phyloP scores from a whole-genome alignment of 495 filamentous ascomycete genomes.

The Niebla homalea region DNA sequence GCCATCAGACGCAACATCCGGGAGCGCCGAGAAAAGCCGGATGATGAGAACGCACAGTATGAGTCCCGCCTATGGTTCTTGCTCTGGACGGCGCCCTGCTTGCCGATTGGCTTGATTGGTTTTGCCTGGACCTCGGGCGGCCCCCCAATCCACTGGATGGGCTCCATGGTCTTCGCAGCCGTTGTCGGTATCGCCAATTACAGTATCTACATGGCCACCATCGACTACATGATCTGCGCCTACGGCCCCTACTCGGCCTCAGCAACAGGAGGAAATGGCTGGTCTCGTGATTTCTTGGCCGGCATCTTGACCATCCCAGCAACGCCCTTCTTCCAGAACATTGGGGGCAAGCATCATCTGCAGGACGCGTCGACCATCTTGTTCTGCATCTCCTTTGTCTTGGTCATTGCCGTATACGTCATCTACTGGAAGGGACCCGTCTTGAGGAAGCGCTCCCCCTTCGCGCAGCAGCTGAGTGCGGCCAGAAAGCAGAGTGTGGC shows the following conservation, averaged over 20 bases:
- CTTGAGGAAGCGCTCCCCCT: constrained; percentile 55
- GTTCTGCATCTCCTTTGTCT: constrained; percentile 49
- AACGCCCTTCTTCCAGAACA: constrained; percentile 47
- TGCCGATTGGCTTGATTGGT: constrained; percentile 47
- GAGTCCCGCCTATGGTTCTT: constrained; percentile 50
- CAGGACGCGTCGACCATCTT: constrained; percentile 63
- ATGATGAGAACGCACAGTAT: constrained; percentile 42
- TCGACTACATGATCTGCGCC: constrained; percentile 61
- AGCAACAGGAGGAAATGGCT: constrained; percentile 60
- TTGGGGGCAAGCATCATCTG: constrained; percentile 47
- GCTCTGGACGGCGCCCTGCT: constrained; percentile 40
- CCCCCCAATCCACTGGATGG: constrained; percentile 49
- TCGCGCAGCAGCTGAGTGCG: constrained; percentile 56
- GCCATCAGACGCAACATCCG: constrained; percentile 38
- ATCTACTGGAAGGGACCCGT: constrained; percentile 65
- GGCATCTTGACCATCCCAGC: constrained; percentile 65
- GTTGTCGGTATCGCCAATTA: constrained; percentile 60
- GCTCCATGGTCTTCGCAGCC: constrained; percentile 46
- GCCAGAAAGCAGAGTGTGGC: constrained; percentile 28
- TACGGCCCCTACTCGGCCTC: constrained; percentile 63
- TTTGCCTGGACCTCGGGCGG: constrained; percentile 52
- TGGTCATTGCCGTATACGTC: constrained; percentile 62
- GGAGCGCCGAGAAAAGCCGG: constrained; percentile 33
- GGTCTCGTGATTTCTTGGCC: constrained; percentile 69
- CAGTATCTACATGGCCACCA: constrained; percentile 60